phyloP scores from a whole-genome alignment of 2,329 filamentous ascomycete genomes.

The Zasmidium angulare region DNA sequence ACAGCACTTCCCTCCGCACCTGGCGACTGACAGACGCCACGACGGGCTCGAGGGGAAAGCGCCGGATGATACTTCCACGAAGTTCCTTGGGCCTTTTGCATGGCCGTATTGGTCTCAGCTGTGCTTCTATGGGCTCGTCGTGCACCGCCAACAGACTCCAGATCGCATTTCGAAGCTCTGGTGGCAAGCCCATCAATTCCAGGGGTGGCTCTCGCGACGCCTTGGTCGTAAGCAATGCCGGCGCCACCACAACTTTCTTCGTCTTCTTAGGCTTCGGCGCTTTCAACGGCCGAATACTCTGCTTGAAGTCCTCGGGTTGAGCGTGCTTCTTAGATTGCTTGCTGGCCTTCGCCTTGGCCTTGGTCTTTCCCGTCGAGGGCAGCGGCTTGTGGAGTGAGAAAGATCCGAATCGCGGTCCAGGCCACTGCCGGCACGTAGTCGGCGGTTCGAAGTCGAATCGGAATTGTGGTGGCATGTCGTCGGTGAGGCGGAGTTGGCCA shows the following conservation, averaged over 20 bases:
- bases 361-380: background rate
- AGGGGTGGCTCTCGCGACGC: conserved; percentile 16
- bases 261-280: conserved; percentile 7
- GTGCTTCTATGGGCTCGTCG: conserved; percentile 19
- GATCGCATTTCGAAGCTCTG: conserved; percentile 22
- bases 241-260: background rate
- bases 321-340: conserved; percentile 9
- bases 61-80: conserved; percentile 12
- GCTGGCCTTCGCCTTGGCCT: background rate
- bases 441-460: conserved; percentile 21
- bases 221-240: conserved; percentile 5
- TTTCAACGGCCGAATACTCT: background rate
- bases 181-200: conserved; percentile 16
- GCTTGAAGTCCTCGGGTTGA: conserved; percentile 3
- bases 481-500: conserved; percentile 10
- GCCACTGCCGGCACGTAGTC: conserved; percentile 17
- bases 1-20: conserved; percentile 20
- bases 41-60: conserved; percentile 19
- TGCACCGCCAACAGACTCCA: conserved; percentile 18
- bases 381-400: conserved; percentile 20
- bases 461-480: background rate
- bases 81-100: conserved; percentile 12
- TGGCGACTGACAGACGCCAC: conserved; percentile 18
- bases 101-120: conserved; percentile 18
- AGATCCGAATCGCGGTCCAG: conserved; percentile 16